phyloP scores from a whole-genome alignment of 306 rosid genomes.

The Parietaria judaica region DNA sequence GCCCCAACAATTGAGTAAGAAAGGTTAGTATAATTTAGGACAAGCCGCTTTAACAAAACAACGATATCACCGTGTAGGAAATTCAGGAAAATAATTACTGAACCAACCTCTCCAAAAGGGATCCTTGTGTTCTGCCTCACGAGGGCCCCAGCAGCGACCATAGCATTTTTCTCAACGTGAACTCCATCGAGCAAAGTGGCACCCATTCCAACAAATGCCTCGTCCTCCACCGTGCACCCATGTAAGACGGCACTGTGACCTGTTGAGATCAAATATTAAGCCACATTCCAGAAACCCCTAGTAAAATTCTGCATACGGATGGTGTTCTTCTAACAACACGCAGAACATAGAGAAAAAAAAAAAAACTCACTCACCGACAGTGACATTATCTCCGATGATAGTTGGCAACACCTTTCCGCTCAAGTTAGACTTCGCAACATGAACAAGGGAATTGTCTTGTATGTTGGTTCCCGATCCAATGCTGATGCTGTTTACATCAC shows the following conservation, averaged over 20 bases:
- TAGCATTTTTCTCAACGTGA: constrained; percentile 75
- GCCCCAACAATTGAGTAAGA: too few species aligned
- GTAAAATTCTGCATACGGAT: too few species aligned
- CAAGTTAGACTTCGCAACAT: constrained; percentile 77
- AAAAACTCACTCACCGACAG: constrained; percentile 61
- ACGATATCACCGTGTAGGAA: constrained; percentile 10
- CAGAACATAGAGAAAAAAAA: too few species aligned
- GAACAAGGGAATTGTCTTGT: constrained; percentile 94
- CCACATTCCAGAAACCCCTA: too few species aligned
- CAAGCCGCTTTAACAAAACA: not conserved
- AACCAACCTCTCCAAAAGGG: constrained; percentile 84
- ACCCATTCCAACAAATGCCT: constrained; percentile 97
- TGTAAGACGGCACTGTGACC: constrained; percentile 93
- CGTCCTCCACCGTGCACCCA: constrained; percentile 91
- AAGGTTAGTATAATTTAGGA: too few species aligned
- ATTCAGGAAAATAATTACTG: not conserved
- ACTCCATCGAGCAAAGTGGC: constrained; percentile 92
- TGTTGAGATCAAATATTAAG: constrained; percentile 10
- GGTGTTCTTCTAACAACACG: too few species aligned
- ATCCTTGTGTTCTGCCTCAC: constrained; percentile 89
- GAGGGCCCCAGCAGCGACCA: constrained; percentile 96
- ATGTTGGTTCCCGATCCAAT: constrained; percentile 87
- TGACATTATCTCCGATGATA: constrained; percentile 78
- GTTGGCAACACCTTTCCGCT: constrained; percentile 90
- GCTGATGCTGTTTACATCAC: constrained; percentile 81